Base-by-base conservation (phyloP, 371 early-diverging fungal genomes). In the Mortierella sp. region DNA sequence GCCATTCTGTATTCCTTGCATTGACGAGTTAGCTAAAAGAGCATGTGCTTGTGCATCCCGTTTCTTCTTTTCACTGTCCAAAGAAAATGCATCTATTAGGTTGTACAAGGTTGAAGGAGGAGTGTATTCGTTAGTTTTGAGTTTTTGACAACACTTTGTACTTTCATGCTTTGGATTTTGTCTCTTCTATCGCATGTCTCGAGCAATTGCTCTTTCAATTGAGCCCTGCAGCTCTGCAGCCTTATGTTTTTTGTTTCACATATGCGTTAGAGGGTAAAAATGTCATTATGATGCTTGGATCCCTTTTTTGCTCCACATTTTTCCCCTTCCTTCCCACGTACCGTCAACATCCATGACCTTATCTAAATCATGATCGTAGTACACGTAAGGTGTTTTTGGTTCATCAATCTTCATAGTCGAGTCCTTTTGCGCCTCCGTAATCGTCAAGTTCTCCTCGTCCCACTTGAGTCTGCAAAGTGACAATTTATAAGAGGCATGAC, bases 341-440 rank as follows among this genome's bases (percentile, higher is more conserved):
- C 78, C 78, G 28, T 74, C 75, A 19, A 66, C 37, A 34, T 69
- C 70, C 53, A 93, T 77, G 40, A 92, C 86, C 64, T 93, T 88
- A 68, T 97, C 98, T 0, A 87, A 90, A 22, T 89, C 92, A 1
- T 88, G 85, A 80, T 97, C 87, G 83, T 96, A 97, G 57, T 91
- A 90, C 42, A 97, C 93, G 72, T 86, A 98, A 1, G 99, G 99
- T 3, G 99, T 98, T 83, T 94, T 95, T 19, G 98, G 98, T 79
- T 98, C 98, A 51, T 92, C 91, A 17, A 98, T 96, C 86, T 98
- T 98, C 97, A 97, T 97, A n/a, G 93, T 96, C 12, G 96, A 86
- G 72, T 91, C 91, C 83, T 96, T 96, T 81, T 96, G 93, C 0
- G 93, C 91, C 83, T 98, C 98, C 2, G 96, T 97, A 28, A 95